phyloP scores from a whole-genome alignment of 2,329 filamentous ascomycete species.

The Colletotrichum sp. region DNA sequence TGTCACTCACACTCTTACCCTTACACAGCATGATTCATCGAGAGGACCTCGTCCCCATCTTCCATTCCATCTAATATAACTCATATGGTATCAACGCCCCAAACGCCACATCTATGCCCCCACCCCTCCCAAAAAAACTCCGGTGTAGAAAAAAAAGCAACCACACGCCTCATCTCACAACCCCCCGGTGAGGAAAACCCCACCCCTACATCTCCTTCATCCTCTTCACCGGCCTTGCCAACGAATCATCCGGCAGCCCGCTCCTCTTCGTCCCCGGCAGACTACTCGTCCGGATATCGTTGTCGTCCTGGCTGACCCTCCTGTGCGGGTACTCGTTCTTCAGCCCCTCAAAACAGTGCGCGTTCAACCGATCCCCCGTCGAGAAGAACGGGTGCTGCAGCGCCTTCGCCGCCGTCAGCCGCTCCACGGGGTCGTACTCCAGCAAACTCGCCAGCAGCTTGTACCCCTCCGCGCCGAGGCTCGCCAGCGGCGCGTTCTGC shows the following conservation, averaged over 20 bases:
- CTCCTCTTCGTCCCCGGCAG: conserved; percentile 90
- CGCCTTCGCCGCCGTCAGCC: conserved; percentile 85
- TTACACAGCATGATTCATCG: not conserved
- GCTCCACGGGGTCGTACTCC: conserved; percentile 90
- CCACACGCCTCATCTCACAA: not conserved
- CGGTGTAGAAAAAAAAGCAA: not conserved
- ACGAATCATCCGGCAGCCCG: conserved; percentile 78
- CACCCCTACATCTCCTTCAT: conserved; percentile 53
- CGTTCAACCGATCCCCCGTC: conserved; percentile 72
- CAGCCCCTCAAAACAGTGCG: conserved; percentile 90
- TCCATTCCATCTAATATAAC: not conserved
- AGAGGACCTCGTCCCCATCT: not conserved
- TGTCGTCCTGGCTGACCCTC: conserved; percentile 91
- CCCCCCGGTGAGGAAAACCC: too few relatives aligned
- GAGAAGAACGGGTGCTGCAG: conserved; percentile 91
- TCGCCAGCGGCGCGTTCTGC: conserved; percentile 48
- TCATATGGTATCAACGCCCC: not conserved
- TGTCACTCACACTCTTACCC: too few relatives aligned
- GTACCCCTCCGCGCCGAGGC: conserved; percentile 78
- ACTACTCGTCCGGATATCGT: conserved; percentile 91
- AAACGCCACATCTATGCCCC: not conserved
- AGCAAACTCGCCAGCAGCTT: conserved; percentile 81
- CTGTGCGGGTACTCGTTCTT: conserved; percentile 89
- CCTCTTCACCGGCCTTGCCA: conserved; percentile 68
- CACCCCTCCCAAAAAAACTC: not conserved